Conservation (phyloP, 768 basidiomycete genomes). For the Harrya chromipes region DNA sequence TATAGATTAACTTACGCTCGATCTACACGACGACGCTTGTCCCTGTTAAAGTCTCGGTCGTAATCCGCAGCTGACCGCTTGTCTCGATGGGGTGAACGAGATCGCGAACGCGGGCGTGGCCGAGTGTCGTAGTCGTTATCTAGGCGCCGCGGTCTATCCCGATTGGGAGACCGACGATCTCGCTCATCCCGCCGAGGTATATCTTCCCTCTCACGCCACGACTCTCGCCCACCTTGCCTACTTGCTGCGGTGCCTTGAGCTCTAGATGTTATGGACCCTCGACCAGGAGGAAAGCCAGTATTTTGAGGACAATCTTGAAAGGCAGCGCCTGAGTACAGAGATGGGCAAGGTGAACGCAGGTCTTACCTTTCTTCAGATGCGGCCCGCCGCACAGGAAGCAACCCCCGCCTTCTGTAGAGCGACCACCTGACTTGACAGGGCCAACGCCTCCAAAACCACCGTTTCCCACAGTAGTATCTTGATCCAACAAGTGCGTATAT, state of each 20-base stretch:
- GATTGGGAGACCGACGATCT: constrained; percentile 24
- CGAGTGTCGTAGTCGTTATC: constrained; percentile 21
- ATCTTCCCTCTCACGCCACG: constrained; percentile 37
- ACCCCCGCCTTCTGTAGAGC: constrained; percentile 54
- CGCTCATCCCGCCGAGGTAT: constrained; percentile 8
- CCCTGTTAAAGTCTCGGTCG: constrained; percentile 36
- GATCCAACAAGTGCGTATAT: constrained; percentile 93
- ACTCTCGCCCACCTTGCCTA: constrained; percentile 32
- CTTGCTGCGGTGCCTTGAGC: constrained; percentile 33
- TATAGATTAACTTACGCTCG: constrained; percentile 31
- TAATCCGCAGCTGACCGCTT: constrained; percentile 26
- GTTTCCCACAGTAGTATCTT: constrained; percentile 73
- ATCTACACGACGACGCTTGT: constrained; percentile 58
- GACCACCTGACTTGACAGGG: constrained; percentile 54
- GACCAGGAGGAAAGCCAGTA: constrained; percentile 34
- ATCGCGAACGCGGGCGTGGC: constrained; percentile 29
- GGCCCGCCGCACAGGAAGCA: constrained; percentile 95
- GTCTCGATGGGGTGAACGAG: constrained; percentile 32
- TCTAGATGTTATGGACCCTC: constrained; percentile 27
- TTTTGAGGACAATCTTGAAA: constrained; percentile 51
- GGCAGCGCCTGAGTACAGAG: constrained; percentile 5
- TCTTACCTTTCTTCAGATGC: constrained; percentile 83
- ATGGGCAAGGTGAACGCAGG: not conserved
- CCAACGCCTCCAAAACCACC: constrained; percentile 67
- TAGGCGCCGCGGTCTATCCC: constrained; percentile 23